Base-by-base conservation (phyloP, 2,329 filamentous ascomycete genomes). In the Geosmithia morbida region DNA sequence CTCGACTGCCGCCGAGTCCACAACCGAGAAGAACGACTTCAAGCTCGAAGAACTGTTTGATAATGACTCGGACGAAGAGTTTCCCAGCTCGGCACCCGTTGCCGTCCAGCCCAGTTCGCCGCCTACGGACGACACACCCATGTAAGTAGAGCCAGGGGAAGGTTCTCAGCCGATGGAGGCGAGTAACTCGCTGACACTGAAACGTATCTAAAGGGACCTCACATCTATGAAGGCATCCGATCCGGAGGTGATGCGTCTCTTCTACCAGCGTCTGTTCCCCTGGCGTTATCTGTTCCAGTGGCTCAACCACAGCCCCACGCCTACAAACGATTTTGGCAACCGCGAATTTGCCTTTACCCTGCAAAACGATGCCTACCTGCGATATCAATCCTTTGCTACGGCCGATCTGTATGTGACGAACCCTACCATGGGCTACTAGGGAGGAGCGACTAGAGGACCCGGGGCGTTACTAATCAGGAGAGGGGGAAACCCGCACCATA, bases 301-400 rank as follows among this genome's bases (percentile, higher is more conserved):
- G 92, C 78, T 98, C 44, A 98, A 97, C 61, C 92, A 97, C 65
- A 87, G 86, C 47, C 83, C 87, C 7, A 81, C 81, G 7, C 89
- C 92, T 0, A 83, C 84, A 4, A 83, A 81, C 53, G 89, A 97
- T 65, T 97, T 97, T 67, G 81, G 74, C 26, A 86, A 97, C 62
- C 84, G 92, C 59, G 92, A 98, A 64, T 97, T 98, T 61, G 89
- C 92, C 17, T 90, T 97, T 60, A 95, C 89, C 2, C 74, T 97
- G n/a, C 82, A 84, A 50, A 94, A 89, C 59, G 89, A 95, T 55
- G 85, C 85, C 41, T 95, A 96, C 63, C 74, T 95, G 29, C 84
- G 92, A 60, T 98, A 97, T 62, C 87, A 95, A 62, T 88, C 72
- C 7, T 78, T 72, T 53, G 60, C 67, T 5, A 76, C 68, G 2